Evolutionary conservation across 345 rosid genomes (phyloP).

Genomic region (Orychophragmus violaceus): DNA sequence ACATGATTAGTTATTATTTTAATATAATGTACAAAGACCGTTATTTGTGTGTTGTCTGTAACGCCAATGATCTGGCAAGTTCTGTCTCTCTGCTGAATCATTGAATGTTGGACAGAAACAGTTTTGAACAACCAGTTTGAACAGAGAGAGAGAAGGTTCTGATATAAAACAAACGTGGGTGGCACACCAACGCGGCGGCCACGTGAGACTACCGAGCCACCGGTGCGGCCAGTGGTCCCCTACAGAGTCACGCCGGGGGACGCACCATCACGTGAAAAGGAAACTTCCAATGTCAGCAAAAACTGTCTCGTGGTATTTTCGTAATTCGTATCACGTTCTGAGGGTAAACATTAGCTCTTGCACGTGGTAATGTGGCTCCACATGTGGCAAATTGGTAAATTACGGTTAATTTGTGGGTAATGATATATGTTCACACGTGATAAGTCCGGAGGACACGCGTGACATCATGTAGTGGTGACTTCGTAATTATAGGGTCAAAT

Average conservation of each 20-base stretch:
- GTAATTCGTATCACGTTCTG: not conserved
- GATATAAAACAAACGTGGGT: slow-evolving; percentile 21
- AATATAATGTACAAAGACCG: slow-evolving; percentile 18
- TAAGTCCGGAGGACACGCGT: slow-evolving; percentile 28
- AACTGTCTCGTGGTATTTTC: slow-evolving; percentile 16
- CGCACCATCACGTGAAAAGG: slow-evolving; percentile 32
- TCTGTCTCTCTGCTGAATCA: slow-evolving; percentile 15
- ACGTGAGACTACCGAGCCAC: slow-evolving; percentile 31
- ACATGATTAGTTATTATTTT: not conserved
- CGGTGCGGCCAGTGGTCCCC: slow-evolving; percentile 27
- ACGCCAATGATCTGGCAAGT: slow-evolving; percentile 26
- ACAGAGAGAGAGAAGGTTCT: slow-evolving; percentile 34
- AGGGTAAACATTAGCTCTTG: not conserved
- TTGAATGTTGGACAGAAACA: slow-evolving; percentile 26
- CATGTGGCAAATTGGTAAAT: slow-evolving; percentile 17
- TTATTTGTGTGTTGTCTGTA: slow-evolving; percentile 16
- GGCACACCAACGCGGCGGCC: slow-evolving; percentile 22
- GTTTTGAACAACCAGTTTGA: slow-evolving; percentile 30
- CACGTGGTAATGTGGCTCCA: not conserved
- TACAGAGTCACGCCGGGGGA: slow-evolving; percentile 29
- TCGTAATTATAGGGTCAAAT: slow-evolving; percentile 25
- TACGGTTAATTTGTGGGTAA: not conserved
- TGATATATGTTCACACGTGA: slow-evolving; percentile 23
- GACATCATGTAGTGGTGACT: slow-evolving; percentile 20
- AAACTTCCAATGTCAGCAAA: slow-evolving; percentile 21